A percentile compares a stretch with the other conserved stretches of the same genome.
These are phyloP conservation scores for Aspergillus ustus DNA, from an alignment of 2,329 filamentous ascomycete species.

Conservation along the genomic window DNA sequence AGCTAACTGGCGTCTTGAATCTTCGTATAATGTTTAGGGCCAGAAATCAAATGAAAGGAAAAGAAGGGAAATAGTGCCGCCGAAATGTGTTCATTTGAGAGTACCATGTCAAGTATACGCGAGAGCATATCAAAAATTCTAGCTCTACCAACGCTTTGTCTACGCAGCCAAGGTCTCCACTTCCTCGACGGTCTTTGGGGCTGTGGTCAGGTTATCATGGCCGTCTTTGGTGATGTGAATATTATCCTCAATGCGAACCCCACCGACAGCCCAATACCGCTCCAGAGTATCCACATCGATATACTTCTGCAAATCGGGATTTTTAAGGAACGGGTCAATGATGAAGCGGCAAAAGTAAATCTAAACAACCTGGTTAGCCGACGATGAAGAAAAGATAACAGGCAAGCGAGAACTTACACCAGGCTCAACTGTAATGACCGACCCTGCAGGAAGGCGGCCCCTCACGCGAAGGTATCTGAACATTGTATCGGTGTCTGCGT, in stretches of 20 bases:
- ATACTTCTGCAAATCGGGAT: constrained; percentile 73
- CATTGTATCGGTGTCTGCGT: constrained; percentile 77
- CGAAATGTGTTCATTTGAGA: neutral
- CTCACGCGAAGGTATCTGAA: constrained; percentile 86
- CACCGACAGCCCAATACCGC: constrained; percentile 85
- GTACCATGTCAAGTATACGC: neutral
- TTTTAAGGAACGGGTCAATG: constrained; percentile 76
- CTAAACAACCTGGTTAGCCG: constrained; percentile 38
- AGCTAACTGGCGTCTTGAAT: neutral
- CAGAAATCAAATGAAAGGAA: too few species aligned
- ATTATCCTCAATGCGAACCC: constrained; percentile 91
- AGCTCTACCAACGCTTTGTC: neutral
- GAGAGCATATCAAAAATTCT: neutral
- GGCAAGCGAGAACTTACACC: constrained; percentile 62
- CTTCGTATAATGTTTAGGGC: too few species aligned
- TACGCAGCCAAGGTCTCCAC: constrained; percentile 56
- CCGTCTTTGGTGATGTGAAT: constrained; percentile 78
- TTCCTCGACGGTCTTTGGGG: constrained; percentile 73
- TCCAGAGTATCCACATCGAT: constrained; percentile 76
- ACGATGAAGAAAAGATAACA: neutral
- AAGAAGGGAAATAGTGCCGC: neutral
- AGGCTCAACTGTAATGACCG: constrained; percentile 93
- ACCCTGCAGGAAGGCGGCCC: constrained; percentile 73
- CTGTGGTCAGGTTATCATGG: constrained; percentile 80
- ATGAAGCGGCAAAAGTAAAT: constrained; percentile 93